Base-by-base conservation (phyloP, 1,284 basidiomycete genomes). In the Trametes polyzona region DNA sequence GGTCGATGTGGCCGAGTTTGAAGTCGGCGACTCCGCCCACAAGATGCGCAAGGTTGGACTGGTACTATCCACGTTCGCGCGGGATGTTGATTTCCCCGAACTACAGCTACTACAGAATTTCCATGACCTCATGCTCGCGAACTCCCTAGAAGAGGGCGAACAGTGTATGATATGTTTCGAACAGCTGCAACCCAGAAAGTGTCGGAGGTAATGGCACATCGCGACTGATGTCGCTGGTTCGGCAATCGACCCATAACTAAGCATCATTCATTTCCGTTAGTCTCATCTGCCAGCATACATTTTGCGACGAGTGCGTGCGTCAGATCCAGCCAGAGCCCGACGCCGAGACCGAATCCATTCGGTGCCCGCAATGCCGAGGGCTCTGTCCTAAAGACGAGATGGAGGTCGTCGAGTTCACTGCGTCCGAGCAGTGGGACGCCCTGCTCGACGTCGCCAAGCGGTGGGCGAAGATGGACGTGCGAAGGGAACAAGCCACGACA, bases 371-470 rank as follows among this genome's bases (percentile, higher is more conserved):
- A 27, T 83, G 81, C 58, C 73, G 79, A 21, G 24, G 59, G 41
- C 35, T 58, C 23, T 72, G 67, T 48, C 43, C 57, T 2, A 63
- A 73, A 41, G 74, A 78, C 4, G 74, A 78, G 4, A 55, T 76
- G 29, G 76, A 79, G 59, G 55, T 68, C 11, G 69, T 84, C 7
- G 64, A 73, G 36, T 72, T 74, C 56, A 80, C 77, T 26, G 79
- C 80, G 27, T 67, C 68, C 11, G 68, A 77, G 35, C 78, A 80
- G 50, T 84, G 81, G 81, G 81, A 84, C 61, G 63, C 67, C 19
- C 66, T 83, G 8, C 67, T 81, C 1, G 71, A 75, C 6, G 66
- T 81, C 3, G 81, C 80, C 4, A 68, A 67, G 32, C 64, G 69
- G 19, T 81, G 76, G 74, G 71, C 73, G 19, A 66, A 63, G 44